These are phyloP conservation scores for Quercus phellos DNA, from an alignment of 331 rosid species.

Conservation along the genomic window DNA sequence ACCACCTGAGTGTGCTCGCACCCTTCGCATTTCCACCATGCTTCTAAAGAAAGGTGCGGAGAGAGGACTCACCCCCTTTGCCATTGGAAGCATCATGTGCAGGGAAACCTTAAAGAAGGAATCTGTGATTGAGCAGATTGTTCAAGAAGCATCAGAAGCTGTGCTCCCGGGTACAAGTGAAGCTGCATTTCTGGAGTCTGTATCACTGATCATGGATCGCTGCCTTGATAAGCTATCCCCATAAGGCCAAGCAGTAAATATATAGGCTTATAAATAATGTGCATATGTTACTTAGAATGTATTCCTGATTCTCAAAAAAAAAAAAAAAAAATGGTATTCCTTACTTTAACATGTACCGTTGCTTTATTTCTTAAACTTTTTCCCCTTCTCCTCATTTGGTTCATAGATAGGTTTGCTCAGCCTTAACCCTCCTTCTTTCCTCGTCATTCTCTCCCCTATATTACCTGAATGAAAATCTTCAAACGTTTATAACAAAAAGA, in stretches of 20 bases:
- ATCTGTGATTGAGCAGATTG: constrained; percentile 52
- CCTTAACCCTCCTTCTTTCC: background rate
- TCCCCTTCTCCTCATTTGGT: constrained; percentile 4
- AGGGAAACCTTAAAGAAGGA: constrained; percentile 49
- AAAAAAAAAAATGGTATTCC: too few species aligned
- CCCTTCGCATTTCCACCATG: constrained; percentile 53
- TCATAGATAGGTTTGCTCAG: background rate
- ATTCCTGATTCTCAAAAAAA: too few species aligned
- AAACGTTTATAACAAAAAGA: constrained; percentile 16
- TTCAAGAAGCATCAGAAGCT: constrained; percentile 49
- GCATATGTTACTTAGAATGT: background rate
- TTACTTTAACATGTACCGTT: background rate
- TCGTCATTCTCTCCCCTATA: background rate
- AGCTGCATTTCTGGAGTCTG: constrained; percentile 43
- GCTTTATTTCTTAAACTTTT: constrained; percentile 7
- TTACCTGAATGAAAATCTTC: background rate
- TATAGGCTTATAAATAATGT: background rate
- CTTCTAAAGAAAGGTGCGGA: constrained; percentile 65
- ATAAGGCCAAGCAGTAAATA: constrained; percentile 5
- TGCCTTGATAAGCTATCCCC: constrained; percentile 29
- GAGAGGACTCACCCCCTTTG: constrained; percentile 61
- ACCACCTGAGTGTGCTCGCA: constrained; percentile 43
- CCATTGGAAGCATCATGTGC: constrained; percentile 66
- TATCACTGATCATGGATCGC: constrained; percentile 48
- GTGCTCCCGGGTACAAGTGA: constrained; percentile 45